Percentiles rank a stretch among this genome's conserved stretches.
These are phyloP conservation scores for Fusarium protoensiforme DNA, from an alignment of 2,329 filamentous ascomycete species.

Conservation along the genomic window DNA sequence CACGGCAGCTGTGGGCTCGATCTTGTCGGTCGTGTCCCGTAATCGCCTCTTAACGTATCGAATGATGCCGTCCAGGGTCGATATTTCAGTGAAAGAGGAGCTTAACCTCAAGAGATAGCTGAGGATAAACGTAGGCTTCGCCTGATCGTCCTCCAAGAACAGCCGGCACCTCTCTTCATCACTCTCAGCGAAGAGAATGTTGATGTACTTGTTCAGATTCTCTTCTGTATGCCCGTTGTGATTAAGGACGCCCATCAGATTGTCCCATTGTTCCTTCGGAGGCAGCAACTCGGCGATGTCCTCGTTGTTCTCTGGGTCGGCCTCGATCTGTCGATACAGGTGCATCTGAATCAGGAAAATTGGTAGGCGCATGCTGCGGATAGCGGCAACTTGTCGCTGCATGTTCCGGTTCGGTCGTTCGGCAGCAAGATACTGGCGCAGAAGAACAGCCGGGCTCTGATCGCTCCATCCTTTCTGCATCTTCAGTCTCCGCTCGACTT, in stretches of 20 bases:
- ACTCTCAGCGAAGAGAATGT: constrained; percentile 44
- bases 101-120: constrained; percentile 44
- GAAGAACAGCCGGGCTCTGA: constrained; percentile 39
- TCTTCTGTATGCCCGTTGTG: constrained; percentile 35
- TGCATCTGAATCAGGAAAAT: constrained; percentile 48
- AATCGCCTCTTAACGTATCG: constrained; percentile 36
- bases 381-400: constrained; percentile 33
- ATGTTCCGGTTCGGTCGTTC: constrained; percentile 8
- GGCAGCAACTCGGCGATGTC: constrained; percentile 42
- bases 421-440: constrained; percentile 36
- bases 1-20: neutral
- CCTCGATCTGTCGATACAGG: constrained; percentile 38
- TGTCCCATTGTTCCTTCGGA: constrained; percentile 34
- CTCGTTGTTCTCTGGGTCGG: constrained; percentile 17
- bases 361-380: constrained; percentile 43
- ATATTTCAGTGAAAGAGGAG: constrained; percentile 38
- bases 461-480: constrained; percentile 36
- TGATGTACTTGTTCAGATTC: constrained; percentile 40
- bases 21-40: constrained; percentile 19
- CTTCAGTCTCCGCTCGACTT: constrained; percentile 32
- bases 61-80: constrained; percentile 43
- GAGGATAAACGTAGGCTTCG: constrained; percentile 45
- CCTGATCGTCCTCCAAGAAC: constrained; percentile 41
- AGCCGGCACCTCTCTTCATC: constrained; percentile 47
- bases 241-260: constrained; percentile 26